These are phyloP conservation scores for Candida quercuum DNA, from an alignment of 805 yeast genomes.

Conservation along the genomic window DNA sequence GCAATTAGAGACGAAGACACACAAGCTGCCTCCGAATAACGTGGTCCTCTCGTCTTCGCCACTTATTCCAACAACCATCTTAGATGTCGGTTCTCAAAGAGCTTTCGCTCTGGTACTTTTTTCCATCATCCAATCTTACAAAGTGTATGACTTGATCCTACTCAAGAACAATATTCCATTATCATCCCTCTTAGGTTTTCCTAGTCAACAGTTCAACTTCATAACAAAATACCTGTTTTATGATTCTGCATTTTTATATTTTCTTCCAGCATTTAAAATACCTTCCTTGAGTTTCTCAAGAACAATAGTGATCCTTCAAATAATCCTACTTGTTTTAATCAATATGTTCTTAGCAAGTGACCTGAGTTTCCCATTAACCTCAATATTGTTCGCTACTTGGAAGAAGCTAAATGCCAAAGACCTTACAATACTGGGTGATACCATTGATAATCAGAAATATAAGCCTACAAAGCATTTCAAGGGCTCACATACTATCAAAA, in stretches of 20 bases:
- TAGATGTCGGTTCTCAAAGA: constrained; percentile 78
- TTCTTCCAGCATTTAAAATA: constrained; percentile 68
- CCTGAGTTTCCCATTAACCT: constrained; percentile 41
- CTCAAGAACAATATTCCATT: constrained; percentile 41
- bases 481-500: constrained; percentile 82
- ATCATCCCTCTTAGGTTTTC: constrained; percentile 29
- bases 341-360: constrained; percentile 54
- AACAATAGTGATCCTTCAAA: constrained; percentile 44
- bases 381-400: constrained; percentile 37
- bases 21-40: constrained; percentile 2
- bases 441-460: constrained; percentile 28
- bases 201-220: constrained; percentile 50
- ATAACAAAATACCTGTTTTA: constrained; percentile 64
- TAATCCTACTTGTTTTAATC: constrained; percentile 38
- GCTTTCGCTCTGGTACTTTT: constrained; percentile 61
- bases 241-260: constrained; percentile 67
- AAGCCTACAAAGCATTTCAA: constrained; percentile 50
- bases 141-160: constrained; percentile 63
- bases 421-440: constrained; percentile 46
- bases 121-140: constrained; percentile 78
- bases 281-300: constrained; percentile 68
- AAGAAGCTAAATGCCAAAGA: constrained; percentile 38
- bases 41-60: constrained; percentile 18
- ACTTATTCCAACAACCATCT: constrained; percentile 56
- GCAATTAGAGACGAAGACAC: neutral